Conservation (phyloP, 148 eudicot species). For the Persicaria maculosa region DNA sequence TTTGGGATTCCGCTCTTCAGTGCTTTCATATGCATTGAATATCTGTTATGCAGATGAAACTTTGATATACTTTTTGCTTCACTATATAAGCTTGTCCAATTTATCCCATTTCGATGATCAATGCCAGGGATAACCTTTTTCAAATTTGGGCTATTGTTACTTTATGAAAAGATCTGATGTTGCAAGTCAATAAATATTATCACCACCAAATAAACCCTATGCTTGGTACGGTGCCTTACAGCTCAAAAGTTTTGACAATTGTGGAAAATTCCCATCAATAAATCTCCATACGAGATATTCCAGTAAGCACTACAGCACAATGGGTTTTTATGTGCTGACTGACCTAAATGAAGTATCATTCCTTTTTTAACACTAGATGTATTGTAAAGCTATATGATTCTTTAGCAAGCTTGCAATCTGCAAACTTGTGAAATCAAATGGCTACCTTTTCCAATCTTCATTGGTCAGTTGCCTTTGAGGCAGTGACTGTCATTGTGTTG, state of each 20-base stretch:
- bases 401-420: not conserved
- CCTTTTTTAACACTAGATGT: not conserved
- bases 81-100: not conserved
- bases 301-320: not conserved
- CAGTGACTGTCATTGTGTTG: not conserved
- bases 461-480: constrained; percentile 4
- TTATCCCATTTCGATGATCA: not conserved
- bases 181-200: not conserved
- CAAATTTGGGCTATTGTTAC: no score
- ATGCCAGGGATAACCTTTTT: no score
- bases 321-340: not conserved
- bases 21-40: not conserved
- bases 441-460: constrained; percentile 4
- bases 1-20: no score
- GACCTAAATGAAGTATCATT: not conserved
- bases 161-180: not conserved
- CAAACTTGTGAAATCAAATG: not conserved
- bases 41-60: not conserved
- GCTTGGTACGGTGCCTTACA: not conserved
- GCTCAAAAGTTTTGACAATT: not conserved
- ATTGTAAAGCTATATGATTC: not conserved
- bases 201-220: not conserved
- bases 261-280: not conserved
- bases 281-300: not conserved
- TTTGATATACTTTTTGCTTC: not conserved